Conservation (phyloP, 306 rosid species). For the Spatholobus suberectus region DNA sequence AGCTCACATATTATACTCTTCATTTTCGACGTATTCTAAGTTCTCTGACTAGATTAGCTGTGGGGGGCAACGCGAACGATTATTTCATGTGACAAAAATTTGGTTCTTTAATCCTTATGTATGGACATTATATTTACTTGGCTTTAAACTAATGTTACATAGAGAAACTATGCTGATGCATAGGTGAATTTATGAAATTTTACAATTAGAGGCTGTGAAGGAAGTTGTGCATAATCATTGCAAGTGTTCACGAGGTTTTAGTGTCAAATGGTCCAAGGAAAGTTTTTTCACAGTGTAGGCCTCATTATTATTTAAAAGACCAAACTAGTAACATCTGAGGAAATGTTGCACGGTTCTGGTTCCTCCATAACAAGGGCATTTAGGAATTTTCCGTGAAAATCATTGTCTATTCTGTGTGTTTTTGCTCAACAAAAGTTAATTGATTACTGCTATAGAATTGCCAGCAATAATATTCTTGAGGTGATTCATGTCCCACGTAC, state of each 20-base stretch:
- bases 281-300: neutral
- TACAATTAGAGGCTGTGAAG: neutral
- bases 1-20: neutral
- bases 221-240: neutral
- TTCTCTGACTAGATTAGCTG: conserved; percentile 24
- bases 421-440: neutral
- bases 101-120: neutral
- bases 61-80: neutral
- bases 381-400: neutral
- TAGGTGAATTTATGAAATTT: neutral
- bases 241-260: neutral
- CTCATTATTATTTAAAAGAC: neutral
- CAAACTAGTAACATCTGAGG: neutral
- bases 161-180: neutral
- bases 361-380: neutral
- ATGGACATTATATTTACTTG: neutral
- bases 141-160: neutral
- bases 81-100: neutral
- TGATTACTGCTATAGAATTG: neutral
- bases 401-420: neutral
- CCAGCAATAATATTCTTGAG: neutral
- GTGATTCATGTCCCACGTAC: conserved; percentile 6
- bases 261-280: neutral
- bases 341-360: conserved; percentile 2
- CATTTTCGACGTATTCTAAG: conserved; percentile 1